Conservation (phyloP, 2,329 filamentous ascomycete species). For the Lithohypha guttulata region DNA sequence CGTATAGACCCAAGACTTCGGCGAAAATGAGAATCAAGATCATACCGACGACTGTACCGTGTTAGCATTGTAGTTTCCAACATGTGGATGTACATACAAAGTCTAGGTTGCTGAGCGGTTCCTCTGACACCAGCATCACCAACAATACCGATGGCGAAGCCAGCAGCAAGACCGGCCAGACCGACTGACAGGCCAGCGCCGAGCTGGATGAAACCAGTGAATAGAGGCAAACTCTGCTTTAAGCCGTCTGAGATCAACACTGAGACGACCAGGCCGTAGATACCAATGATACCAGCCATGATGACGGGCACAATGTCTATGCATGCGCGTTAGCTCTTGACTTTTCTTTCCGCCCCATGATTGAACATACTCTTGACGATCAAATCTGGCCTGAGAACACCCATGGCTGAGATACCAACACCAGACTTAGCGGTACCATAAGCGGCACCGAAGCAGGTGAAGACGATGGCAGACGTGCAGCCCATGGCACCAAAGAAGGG, state of each 20-base stretch:
- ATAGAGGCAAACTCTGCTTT: conserved; percentile 60
- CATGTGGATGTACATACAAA: conserved; percentile 11
- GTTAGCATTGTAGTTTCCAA: not conserved
- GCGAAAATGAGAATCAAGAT: conserved; percentile 99
- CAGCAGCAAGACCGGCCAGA: conserved; percentile 71
- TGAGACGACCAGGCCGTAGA: conserved; percentile 84
- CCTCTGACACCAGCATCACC: conserved; percentile 46
- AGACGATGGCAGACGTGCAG: conserved; percentile 88
- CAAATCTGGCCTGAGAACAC: conserved; percentile 92
- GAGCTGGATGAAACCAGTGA: conserved; percentile 75
- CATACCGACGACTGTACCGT: conserved; percentile 64
- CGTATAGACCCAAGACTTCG: conserved; percentile 98
- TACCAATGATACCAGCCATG: conserved; percentile 99
- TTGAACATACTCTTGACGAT: conserved; percentile 92
- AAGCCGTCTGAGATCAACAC: conserved; percentile 76
- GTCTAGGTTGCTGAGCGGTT: conserved; percentile 41
- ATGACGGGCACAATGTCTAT: conserved; percentile 98
- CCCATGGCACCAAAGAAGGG: conserved; percentile 97
- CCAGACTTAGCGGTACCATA: conserved; percentile 99
- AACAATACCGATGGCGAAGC: conserved; percentile 76
- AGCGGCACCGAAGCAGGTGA: conserved; percentile 91
- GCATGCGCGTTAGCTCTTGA: conserved; percentile 11
- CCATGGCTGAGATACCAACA: conserved; percentile 96
- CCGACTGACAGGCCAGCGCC: conserved; percentile 74
- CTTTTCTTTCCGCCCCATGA: not conserved